Base-by-base conservation (phyloP, 2,329 filamentous ascomycete species). In the Colletotrichum sp. region DNA sequence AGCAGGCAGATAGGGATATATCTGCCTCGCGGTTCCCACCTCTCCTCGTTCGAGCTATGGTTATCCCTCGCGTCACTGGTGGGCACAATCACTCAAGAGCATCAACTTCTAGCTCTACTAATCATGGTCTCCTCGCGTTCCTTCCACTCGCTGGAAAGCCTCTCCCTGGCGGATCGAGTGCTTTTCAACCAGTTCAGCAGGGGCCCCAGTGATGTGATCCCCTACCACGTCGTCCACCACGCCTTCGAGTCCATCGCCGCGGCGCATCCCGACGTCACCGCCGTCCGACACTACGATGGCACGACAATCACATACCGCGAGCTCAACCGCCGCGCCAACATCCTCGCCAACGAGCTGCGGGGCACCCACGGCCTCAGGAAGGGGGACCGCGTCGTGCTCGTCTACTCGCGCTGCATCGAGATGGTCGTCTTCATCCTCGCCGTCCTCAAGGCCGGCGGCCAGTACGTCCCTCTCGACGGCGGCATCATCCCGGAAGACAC, bases 391-490 rank as follows among this genome's bases (percentile, higher is more conserved):
- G 85, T 92, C 8, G 89, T 88, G n/a, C 84, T 92, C 30, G 86
- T 92, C n/a, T 88, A 89, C 72, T 88, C 88, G 75, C 86, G 90
- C 16, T 88, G 89, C 52, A 82, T 90, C 64, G 89, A 90, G 77
- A 91, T 92, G 89, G 82, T 92, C 8, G 85, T 91, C 66, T 90
- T 88, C 24, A 91, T 92, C 65, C 84, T 90, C 71, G 90, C 89
- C 3, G 84, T 92, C 22, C 82, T 92, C 39, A 90, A 90, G 72
- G 88, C 88, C 64, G 90, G 90, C 24, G 90, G 88, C 16, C 90
- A 92, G 77, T 92, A 92, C 79, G 86, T 92, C 7, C 91, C 91
- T 5, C 85, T 92, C 3, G 91, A 93, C 76, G 90, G 90, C 44
- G 88, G 88, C 8, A 85, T 90, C 36, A 87, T 89, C 12, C 84